Conservation (phyloP, 2,329 filamentous ascomycete genomes). For the Volutella citrinella region DNA sequence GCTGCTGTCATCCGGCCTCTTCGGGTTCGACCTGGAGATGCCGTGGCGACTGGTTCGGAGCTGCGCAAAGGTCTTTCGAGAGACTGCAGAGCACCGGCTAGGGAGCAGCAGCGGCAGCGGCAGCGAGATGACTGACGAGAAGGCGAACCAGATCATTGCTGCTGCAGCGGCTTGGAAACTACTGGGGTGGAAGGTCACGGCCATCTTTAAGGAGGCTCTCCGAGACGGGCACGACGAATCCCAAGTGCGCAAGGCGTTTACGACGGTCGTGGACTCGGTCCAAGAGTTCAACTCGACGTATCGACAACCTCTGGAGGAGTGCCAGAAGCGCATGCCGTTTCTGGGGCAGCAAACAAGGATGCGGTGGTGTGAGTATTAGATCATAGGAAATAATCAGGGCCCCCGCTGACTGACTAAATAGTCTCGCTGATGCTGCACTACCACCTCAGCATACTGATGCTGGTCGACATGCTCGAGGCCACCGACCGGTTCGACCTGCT, state of each 20-base stretch:
- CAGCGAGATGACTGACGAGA: conserved; percentile 28
- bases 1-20: conserved; percentile 36
- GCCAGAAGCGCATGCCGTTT: conserved; percentile 30
- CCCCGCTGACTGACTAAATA: conserved; percentile 6
- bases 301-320: conserved; percentile 26
- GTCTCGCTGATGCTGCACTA: conserved; percentile 33
- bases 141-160: conserved; percentile 29
- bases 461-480: conserved; percentile 28
- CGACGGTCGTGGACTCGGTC: conserved; percentile 22
- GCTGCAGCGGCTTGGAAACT: conserved; percentile 28
- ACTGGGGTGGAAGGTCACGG: conserved; percentile 29
- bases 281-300: conserved; percentile 26
- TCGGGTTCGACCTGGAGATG: conserved; percentile 28
- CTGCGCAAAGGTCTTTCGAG: conserved; percentile 27
- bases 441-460: conserved; percentile 30
- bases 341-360: conserved; percentile 28
- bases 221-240: conserved; percentile 30
- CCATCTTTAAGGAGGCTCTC: conserved; percentile 30
- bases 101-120: conserved; percentile 18
- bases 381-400: no score
- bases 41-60: conserved; percentile 28
- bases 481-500: conserved; percentile 26
- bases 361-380: conserved; percentile 30
- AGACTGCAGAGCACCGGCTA: conserved; percentile 25
- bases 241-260: conserved; percentile 24